A percentile compares a stretch with the other conserved stretches of the same genome.
These are phyloP conservation scores for Termitomyces sp. DNA, from an alignment of 768 basidiomycete species.

Conservation along the genomic window DNA sequence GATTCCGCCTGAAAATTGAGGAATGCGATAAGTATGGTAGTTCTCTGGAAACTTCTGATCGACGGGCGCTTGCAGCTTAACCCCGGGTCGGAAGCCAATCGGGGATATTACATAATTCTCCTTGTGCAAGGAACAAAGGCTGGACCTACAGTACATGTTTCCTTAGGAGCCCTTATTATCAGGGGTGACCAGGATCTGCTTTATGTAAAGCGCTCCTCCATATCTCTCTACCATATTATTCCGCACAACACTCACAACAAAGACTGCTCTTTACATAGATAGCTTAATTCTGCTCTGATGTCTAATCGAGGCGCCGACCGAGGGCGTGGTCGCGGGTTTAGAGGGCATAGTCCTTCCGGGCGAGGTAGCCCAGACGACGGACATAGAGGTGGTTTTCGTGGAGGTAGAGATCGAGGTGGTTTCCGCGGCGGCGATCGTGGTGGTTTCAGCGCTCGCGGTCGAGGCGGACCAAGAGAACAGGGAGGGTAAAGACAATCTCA, in stretches of 20 bases:
- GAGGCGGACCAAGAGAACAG: constrained; percentile 31
- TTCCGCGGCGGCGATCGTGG: not conserved
- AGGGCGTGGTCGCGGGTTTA: constrained; percentile 34
- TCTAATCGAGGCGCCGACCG: constrained; percentile 27
- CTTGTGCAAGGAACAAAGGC: too few relatives aligned
- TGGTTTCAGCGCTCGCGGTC: constrained; percentile 11
- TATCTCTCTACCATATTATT: too few relatives aligned
- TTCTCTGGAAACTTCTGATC: too few relatives aligned
- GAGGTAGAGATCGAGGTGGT: not conserved
- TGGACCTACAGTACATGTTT: too few relatives aligned
- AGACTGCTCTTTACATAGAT: not conserved
- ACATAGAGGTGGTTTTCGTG: constrained; percentile 21
- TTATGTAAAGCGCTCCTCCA: too few relatives aligned
- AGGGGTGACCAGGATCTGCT: too few relatives aligned
- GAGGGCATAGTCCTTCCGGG: constrained; percentile 26
- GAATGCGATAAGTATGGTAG: too few relatives aligned
- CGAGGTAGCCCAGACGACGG: constrained; percentile 29
- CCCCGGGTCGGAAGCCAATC: not conserved
- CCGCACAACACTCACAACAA: not conserved
- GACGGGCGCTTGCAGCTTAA: not conserved
- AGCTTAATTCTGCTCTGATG: not conserved
- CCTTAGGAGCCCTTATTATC: too few relatives aligned
- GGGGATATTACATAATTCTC: not conserved
- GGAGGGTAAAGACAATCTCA: constrained; percentile 30
- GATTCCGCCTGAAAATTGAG: too few relatives aligned